Evolutionary conservation across 441 rosid species (phyloP), one percentile per base, ranked within the genome.

Genomic region (Populus hybrid): DNA sequence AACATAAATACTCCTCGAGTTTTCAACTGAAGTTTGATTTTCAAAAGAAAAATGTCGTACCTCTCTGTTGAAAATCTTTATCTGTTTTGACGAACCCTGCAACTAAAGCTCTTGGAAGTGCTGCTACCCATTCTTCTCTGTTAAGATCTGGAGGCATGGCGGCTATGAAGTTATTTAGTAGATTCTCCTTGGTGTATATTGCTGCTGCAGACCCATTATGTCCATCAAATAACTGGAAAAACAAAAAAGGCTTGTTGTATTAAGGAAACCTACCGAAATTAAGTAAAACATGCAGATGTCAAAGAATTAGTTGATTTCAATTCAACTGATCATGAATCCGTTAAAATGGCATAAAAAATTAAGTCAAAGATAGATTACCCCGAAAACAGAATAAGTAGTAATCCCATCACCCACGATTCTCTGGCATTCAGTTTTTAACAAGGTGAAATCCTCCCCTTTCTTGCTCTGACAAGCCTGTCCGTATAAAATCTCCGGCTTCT

Each of bases 171-270:
- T 96, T 96, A 74, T 86, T 92, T 65, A 96, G 77, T 26, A 96
- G 96, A 81, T 96, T 92, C 86, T 94, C 99, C 86, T 93, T 93
- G 1, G 98, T 89, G 88, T 94, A 94, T 67, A 94, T 89, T 80
- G 99, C 99, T 76, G 99, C 99, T 69, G 88, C 98, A 80, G 98
- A 88, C 35, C 99, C 99, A 80, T 96, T 96, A 79, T 96, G 99
- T 70, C 99, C 99, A 88, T 96, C 99, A 86, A 96, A 96, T 79
- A 96, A 84, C 99, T 96, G 32, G 32, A 30, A 30, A 30, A 30
- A 30, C 64, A 71, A 70, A 63, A 28, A 79, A 40, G 40, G 75
- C 50, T 42, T 36, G 23, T 1, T 46, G n/a, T 28, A 68, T 5
- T 23, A 61, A 14, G 32, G 18, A 26, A 12, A 24, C 69, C 30